A percentile compares a stretch with the other conserved stretches of the same genome.
Evolutionary conservation across 73 alveolate genomes (phyloP).

Genomic region (Strombidium stylifer): DNA sequence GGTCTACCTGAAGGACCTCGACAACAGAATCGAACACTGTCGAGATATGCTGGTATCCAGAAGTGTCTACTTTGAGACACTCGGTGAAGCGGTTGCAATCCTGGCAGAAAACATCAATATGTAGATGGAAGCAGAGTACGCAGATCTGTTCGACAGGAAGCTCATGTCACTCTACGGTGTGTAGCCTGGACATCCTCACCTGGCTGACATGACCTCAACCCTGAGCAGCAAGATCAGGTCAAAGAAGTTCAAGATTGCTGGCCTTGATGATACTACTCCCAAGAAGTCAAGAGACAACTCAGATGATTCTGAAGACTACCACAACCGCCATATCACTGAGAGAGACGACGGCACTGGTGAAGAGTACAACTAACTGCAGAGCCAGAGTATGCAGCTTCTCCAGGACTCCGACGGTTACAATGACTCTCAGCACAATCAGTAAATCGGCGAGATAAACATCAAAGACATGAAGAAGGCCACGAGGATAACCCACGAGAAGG

Average conservation of each 20-base stretch:
- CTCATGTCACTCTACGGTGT: neutral
- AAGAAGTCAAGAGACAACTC: no score
- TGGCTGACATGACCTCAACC: no score
- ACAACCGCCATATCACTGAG: no score
- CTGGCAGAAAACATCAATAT: neutral
- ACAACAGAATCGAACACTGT: neutral
- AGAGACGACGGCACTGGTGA: no score
- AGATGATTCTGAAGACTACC: no score
- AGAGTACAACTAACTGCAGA: neutral
- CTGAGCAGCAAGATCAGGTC: no score
- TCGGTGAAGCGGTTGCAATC: no score
- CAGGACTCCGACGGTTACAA: neutral
- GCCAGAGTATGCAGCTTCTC: neutral
- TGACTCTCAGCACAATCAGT: neutral
- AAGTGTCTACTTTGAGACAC: neutral
- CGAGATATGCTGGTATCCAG: neutral
- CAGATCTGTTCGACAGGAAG: neutral
- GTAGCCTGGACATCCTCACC: neutral
- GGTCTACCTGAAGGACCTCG: no score
- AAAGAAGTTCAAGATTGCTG: no score
- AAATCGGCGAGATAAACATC: neutral
- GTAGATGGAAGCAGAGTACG: neutral
- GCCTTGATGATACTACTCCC: no score
- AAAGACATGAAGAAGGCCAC: neutral
- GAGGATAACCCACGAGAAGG: neutral